These are phyloP conservation scores for Tubosaeta sp. DNA, from an alignment of 768 basidiomycete species.

Conservation along the genomic window DNA sequence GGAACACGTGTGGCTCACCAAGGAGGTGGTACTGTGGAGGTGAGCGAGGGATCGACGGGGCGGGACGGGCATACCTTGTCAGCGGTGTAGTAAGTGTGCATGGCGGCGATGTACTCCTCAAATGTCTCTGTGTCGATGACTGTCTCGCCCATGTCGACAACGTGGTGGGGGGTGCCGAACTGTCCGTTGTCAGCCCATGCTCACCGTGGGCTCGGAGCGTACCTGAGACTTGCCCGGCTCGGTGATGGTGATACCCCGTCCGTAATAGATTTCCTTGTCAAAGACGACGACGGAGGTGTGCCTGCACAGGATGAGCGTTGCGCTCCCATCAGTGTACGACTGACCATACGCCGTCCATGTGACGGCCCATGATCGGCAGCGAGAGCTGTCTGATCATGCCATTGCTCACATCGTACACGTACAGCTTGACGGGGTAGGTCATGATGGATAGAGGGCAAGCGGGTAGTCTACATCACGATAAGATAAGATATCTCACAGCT, in stretches of 20 bases:
- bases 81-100: conserved; percentile 79
- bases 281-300: conserved; percentile 91
- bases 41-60: background rate
- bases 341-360: conserved; percentile 93
- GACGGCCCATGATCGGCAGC: conserved; percentile 74
- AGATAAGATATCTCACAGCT: conserved; percentile 23
- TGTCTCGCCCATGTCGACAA: conserved; percentile 76
- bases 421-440: conserved; percentile 60
- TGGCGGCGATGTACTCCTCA: conserved; percentile 72
- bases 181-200: conserved; percentile 27
- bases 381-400: conserved; percentile 81
- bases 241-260: conserved; percentile 74
- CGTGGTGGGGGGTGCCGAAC: conserved; percentile 71
- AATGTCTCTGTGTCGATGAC: conserved; percentile 82
- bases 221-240: conserved; percentile 81
- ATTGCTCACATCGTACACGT: conserved; percentile 88
- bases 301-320: conserved; percentile 41
- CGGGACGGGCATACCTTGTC: conserved; percentile 61
- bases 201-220: background rate
- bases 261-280: conserved; percentile 85
- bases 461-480: conserved; percentile 1
- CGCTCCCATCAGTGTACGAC: conserved; percentile 13
- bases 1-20: conserved; percentile 39
- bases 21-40: conserved; percentile 71
- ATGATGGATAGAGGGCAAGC: conserved; percentile 14